A percentile compares a stretch with the other conserved stretches of the same genome.
Evolutionary conservation across 2,329 filamentous ascomycete species (phyloP).

Genomic region (Rhynchosporium graminicola): DNA sequence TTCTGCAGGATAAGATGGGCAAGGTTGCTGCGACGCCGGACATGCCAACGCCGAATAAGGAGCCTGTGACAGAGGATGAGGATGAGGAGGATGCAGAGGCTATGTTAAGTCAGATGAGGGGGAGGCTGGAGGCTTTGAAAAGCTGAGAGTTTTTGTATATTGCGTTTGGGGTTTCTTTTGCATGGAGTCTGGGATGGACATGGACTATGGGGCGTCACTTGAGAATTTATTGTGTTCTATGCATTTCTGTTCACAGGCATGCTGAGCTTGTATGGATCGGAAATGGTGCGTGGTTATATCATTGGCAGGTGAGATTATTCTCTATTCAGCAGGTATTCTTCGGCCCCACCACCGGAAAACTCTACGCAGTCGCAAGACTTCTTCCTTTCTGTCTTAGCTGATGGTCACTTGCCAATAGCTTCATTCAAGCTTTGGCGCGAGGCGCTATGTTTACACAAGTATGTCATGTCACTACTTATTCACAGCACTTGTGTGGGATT

Average conservation of each 20-base stretch:
- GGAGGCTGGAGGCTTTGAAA: constrained; percentile 84
- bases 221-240: not conserved
- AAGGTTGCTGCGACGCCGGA: constrained; percentile 63
- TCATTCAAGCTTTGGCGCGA: no score
- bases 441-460: no score
- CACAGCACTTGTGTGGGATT: no score
- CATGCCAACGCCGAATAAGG: constrained; percentile 51
- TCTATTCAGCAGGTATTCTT: no score
- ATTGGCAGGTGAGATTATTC: not conserved
- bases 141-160: constrained; percentile 55
- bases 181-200: constrained; percentile 23
- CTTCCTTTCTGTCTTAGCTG: no score
- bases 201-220: constrained; percentile 4
- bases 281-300: not conserved
- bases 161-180: not conserved
- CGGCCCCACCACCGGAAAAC: no score
- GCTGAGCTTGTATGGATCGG: not conserved
- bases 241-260: not conserved
- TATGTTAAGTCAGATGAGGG: constrained; percentile 92
- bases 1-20: constrained; percentile 79
- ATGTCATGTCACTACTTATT: no score
- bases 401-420: no score
- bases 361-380: no score
- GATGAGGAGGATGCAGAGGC: constrained; percentile 86
- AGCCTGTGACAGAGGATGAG: constrained; percentile 60